Percentiles rank a stretch among this genome's conserved stretches.
phyloP scores from a whole-genome alignment of 2,329 filamentous ascomycete species.

The Didymella exigua region DNA sequence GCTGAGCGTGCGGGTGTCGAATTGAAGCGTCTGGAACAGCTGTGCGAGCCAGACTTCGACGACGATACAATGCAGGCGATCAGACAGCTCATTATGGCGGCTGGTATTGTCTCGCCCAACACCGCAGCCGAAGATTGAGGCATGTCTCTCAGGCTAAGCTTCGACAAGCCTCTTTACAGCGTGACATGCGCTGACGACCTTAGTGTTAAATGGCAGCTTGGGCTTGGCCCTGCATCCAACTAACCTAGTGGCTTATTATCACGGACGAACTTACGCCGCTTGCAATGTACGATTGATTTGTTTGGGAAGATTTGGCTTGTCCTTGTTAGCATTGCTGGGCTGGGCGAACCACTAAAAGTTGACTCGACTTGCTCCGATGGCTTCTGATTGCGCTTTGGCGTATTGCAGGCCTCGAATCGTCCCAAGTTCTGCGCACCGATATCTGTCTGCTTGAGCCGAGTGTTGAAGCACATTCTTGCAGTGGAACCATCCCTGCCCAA shows the following conservation, averaged over 20 bases:
- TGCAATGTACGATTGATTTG: not conserved
- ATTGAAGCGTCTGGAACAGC: conserved; percentile 14
- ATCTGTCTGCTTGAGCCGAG: not conserved
- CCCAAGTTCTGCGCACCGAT: not conserved
- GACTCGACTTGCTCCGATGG: not conserved
- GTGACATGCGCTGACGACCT: not conserved
- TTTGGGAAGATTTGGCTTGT: not conserved
- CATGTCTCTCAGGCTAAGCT: not conserved
- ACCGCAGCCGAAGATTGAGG: not conserved
- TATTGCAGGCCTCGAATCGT: not conserved
- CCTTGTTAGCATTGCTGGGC: not conserved
- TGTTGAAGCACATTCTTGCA: not conserved
- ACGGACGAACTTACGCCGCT: not conserved
- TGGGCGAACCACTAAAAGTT: not conserved
- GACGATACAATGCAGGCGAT: conserved; percentile 18
- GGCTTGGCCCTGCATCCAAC: not conserved
- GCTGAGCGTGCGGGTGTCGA: conserved; percentile 17
- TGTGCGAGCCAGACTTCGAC: conserved; percentile 21
- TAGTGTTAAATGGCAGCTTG: not conserved
- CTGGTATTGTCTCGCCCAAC: not conserved
- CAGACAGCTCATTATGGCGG: conserved; percentile 10
- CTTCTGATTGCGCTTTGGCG: not conserved
- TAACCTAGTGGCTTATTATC: not conserved
- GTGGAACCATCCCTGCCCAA: not conserved
- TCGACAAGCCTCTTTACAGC: not conserved